Evolutionary conservation across 805 yeast species (phyloP), one percentile per base, ranked within the genome.

Genomic region (Clavispora fructus): DNA sequence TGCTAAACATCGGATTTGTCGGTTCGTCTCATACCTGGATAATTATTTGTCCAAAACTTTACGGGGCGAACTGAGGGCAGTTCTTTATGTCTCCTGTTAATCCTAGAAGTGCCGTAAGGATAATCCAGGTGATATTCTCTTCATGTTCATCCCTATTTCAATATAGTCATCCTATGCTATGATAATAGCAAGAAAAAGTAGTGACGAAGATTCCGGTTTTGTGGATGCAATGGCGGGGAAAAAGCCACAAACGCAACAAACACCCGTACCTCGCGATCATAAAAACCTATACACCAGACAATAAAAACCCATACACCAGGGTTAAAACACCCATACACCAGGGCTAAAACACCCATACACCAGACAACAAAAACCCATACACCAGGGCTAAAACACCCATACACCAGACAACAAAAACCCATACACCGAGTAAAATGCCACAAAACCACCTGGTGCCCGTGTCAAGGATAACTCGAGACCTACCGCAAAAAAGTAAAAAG

Each of bases 401-500:
- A 13, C 39, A 37, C 29, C 29, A 6, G 1, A 10, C 2, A 35
- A 33, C 17, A 14, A 33, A 33, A 7, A 33, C 11, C 37, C 37
- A 17, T 33, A 33, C 16, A 32, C n/a, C n/a, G n/a, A n/a, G n/a
- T n/a, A n/a, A n/a, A 2, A 16, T 31, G 17, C 17, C 35, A 31
- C 35, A 31, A 31, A 31, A 14, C 17, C 16, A 13, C 10, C 8
- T 9, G 6, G 8, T 7, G 35, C 6, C 4, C 2, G 17, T 2
- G 17, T 31, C 13, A 10, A n/a, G n/a, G n/a, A n/a, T n/a, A n/a
- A n/a, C n/a, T n/a, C n/a, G 32, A 12, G 32, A 19, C 6, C 29
- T 27, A 8, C 3, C 4, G 3, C 29, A n/a, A 16, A 32, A 44
- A 52, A n/a, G n/a, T n/a, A 45, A 48, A 40, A 25, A 42, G 39